A percentile compares a stretch with the other conserved stretches of the same genome.
These are phyloP conservation scores for Trichosanthes cucumerina DNA, from an alignment of 306 rosid genomes.

Conservation along the genomic window DNA sequence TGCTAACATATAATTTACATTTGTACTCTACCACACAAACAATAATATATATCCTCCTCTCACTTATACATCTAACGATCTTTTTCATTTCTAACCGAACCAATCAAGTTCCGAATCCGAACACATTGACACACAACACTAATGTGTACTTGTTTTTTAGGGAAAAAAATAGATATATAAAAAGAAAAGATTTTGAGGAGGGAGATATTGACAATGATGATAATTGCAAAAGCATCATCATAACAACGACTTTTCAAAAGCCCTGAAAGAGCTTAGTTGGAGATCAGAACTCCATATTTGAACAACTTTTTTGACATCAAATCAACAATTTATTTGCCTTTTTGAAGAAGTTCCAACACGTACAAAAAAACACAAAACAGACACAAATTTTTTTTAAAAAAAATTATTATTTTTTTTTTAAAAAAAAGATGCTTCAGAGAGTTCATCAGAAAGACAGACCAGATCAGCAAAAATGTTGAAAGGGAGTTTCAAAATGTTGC, in stretches of 20 bases:
- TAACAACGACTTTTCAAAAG: neutral
- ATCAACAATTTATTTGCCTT: neutral
- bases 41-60: neutral
- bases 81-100: neutral
- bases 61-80: neutral
- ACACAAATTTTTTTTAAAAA: neutral
- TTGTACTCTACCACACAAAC: neutral
- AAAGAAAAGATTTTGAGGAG: neutral
- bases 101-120: neutral
- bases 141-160: neutral
- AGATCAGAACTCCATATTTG: neutral
- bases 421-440: neutral
- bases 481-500: neutral
- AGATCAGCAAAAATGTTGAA: neutral
- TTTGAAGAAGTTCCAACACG: neutral
- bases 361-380: neutral
- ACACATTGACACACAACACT: neutral
- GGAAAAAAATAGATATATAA: neutral
- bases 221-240: constrained; percentile 4
- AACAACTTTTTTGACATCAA: neutral
- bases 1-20: too few relatives aligned
- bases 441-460: neutral
- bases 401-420: too few relatives aligned
- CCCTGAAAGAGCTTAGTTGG: neutral
- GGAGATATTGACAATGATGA: neutral